A percentile compares a stretch with the other conserved stretches of the same genome.
Evolutionary conservation across 2,329 filamentous ascomycete genomes (phyloP).

Genomic region (Sporothrix luriei): DNA sequence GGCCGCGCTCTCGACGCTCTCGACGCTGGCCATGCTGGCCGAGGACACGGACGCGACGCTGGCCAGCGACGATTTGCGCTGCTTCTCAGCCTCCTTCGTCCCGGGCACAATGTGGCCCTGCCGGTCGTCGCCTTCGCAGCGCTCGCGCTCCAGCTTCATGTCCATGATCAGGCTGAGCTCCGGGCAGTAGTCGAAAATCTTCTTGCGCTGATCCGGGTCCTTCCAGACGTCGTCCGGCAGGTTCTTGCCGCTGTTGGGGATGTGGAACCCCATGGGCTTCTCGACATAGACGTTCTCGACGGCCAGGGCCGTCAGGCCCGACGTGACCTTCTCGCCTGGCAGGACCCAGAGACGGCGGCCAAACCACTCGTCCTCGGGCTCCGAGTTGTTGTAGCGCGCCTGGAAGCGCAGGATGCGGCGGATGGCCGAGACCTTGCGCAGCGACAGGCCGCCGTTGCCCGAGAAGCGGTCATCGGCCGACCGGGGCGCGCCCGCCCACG

Average conservation of each 20-base stretch:
- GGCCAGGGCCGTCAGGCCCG: conserved; percentile 48
- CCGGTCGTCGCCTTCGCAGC: conserved; percentile 47
- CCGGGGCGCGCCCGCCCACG: conserved; percentile 58
- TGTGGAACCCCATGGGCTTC: conserved; percentile 59
- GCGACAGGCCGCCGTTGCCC: conserved; percentile 58
- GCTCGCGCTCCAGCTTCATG: conserved; percentile 58
- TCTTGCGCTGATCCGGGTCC: conserved; percentile 47
- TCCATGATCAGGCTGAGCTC: conserved; percentile 59
- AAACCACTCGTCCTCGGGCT: conserved; percentile 61
- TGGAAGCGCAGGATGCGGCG: conserved; percentile 53
- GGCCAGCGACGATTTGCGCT: neutral
- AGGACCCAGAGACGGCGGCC: conserved; percentile 52
- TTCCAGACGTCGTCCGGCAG: conserved; percentile 54
- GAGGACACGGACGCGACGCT: conserved; percentile 20
- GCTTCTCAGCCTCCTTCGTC: neutral
- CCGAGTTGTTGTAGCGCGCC: conserved; percentile 52
- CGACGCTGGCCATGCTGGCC: neutral
- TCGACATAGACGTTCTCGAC: conserved; percentile 55
- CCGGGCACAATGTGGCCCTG: conserved; percentile 38
- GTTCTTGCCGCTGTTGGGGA: conserved; percentile 48
- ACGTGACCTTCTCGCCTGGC: conserved; percentile 53
- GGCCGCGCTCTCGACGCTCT: conserved; percentile 2
- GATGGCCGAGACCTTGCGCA: conserved; percentile 57
- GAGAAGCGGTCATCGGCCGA: conserved; percentile 51
- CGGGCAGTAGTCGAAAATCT: conserved; percentile 59